These are phyloP conservation scores for Fusarium fracticaudum DNA, from an alignment of 2,329 filamentous ascomycete species.

Conservation along the genomic window DNA sequence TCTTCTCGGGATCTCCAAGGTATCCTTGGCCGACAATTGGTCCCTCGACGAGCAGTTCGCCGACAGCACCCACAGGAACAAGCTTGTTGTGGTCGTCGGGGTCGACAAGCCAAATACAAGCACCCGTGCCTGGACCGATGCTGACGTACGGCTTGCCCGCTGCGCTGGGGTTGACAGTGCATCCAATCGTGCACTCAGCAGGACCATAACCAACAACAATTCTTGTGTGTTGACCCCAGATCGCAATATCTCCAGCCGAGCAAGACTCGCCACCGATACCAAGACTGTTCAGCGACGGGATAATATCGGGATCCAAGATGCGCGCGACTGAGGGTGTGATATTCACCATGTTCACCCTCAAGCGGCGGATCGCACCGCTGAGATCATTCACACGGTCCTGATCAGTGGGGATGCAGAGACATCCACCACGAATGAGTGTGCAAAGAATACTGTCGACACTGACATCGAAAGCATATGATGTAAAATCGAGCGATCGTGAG, in stretches of 20 bases:
- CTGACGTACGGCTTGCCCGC: conserved; percentile 49
- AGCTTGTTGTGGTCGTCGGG: conserved; percentile 57
- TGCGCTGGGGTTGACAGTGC: conserved; percentile 56
- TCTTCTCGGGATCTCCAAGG: conserved; percentile 66
- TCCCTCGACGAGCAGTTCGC: conserved; percentile 65
- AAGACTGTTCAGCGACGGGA: conserved; percentile 57
- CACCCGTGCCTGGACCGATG: conserved; percentile 60
- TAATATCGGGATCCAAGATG: conserved; percentile 56
- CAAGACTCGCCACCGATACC: conserved; percentile 64
- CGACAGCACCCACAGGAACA: conserved; percentile 59
- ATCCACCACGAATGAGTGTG: conserved; percentile 60
- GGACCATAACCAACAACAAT: conserved; percentile 64
- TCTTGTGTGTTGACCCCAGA: conserved; percentile 57
- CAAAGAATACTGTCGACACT: conserved; percentile 64
- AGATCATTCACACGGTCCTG: conserved; percentile 62
- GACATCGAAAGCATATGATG: conserved; percentile 64
- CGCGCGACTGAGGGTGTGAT: conserved; percentile 62
- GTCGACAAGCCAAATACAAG: conserved; percentile 62
- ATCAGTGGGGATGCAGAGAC: conserved; percentile 64
- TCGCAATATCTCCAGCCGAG: conserved; percentile 58
- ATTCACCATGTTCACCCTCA: conserved; percentile 58
- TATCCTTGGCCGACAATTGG: conserved; percentile 72
- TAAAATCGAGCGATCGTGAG: conserved; percentile 58
- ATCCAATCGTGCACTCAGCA: conserved; percentile 64
- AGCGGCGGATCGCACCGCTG: conserved; percentile 55